Percentiles rank a stretch among this genome's conserved stretches.
Evolutionary conservation across 164 flowering plant genomes (phyloP).

Genomic region (Taxillus chinensis): DNA sequence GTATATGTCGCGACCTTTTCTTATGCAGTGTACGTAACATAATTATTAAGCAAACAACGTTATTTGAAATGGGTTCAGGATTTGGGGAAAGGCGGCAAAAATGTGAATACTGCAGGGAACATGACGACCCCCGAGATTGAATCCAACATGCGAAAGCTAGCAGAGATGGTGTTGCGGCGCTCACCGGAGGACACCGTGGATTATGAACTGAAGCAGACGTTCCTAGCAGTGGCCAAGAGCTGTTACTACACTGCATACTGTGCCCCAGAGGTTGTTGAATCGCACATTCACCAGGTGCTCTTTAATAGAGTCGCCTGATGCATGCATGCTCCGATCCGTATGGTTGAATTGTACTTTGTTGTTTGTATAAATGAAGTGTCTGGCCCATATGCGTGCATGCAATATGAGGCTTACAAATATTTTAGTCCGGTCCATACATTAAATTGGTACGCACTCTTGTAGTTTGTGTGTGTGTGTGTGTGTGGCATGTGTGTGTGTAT

Average conservation of each 20-base stretch:
- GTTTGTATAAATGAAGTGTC: too few relatives aligned
- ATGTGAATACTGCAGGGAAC: not conserved
- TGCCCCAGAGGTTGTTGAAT: constrained; percentile 24
- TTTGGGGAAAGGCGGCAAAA: constrained; percentile 1
- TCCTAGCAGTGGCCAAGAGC: constrained; percentile 48
- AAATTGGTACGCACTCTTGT: too few relatives aligned
- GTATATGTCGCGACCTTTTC: too few relatives aligned
- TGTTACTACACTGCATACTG: constrained; percentile 56
- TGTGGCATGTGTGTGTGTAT: too few relatives aligned
- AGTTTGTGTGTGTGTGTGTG: too few relatives aligned
- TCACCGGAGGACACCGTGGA: constrained; percentile 30
- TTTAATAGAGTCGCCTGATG: constrained; percentile 44
- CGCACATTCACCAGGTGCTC: constrained; percentile 60
- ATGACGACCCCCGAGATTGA: constrained; percentile 25
- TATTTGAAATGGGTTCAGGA: too few relatives aligned
- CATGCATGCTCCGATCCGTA: not conserved
- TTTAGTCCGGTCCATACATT: too few relatives aligned
- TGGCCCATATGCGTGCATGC: too few relatives aligned
- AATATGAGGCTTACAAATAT: too few relatives aligned
- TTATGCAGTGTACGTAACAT: too few relatives aligned
- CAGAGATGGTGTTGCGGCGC: constrained; percentile 32
- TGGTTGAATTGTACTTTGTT: not conserved
- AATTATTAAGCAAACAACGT: too few relatives aligned
- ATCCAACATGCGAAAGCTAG: constrained; percentile 55
- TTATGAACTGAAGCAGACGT: constrained; percentile 33